Base-by-base conservation (phyloP, 352 stramenopile species). In the Albugo candida region DNA sequence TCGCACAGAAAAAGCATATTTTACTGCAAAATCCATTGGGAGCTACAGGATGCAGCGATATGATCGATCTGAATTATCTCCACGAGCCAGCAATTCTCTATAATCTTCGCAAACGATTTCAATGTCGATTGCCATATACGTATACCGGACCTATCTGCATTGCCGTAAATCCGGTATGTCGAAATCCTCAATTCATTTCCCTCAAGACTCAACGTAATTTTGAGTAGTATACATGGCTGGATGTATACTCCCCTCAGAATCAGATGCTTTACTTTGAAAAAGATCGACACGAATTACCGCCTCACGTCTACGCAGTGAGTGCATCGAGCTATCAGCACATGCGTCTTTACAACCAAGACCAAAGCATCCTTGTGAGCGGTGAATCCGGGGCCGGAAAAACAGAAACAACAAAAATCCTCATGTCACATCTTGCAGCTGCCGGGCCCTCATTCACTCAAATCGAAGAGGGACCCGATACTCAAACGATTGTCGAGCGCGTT, bases 141-240 rank as follows among this genome's bases (percentile, higher is more conserved):
- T 94, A 95, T 59, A 96, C 94, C 16, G 92, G 92, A 37, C 81
- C 95, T 18, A 97, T 98, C 65, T 91, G 96, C 56, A 95, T 98
- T 52, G 93, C 94, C 18, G 86, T 97, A 27, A 98, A 98, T 61
- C 94, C 93, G 35, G 77, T 91, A 86, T 58, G 77, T 82, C 17
- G 13, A 24, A 43, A 43, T 8, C 38, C 38, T 43, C 17, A 24
- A 43, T 19, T 19, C 3, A 43, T 24, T 10, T 43, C 17, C 38
- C 19, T 18, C 14, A 13, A 24, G 47, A n/a, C 21, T 50, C 14
- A 27, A 6, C 17, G 53, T 41, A 47, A 13, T 11, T 48, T 20
- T 31, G n/a, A n/a, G 11, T 56, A 91, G 58, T 98, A 97, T 55
- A 82, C 78, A 39, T 93, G 82, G 80, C 64, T 94, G 17, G 70